Evolutionary conservation across 768 basidiomycete species (phyloP).

Genomic region (Pisolithus marmoratus): DNA sequence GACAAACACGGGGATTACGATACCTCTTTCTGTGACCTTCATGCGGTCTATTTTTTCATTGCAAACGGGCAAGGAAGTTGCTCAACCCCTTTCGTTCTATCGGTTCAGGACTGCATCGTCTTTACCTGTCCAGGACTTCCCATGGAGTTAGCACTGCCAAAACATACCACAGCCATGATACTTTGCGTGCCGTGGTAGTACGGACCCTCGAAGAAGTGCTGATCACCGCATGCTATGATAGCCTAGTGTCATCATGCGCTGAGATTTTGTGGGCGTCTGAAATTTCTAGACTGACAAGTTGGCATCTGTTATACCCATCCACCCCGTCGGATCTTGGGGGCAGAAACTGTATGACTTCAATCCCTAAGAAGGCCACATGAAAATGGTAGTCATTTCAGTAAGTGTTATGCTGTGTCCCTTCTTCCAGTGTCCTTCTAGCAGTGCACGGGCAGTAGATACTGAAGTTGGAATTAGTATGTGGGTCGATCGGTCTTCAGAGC

Average conservation of each 20-base stretch:
- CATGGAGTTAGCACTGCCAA: not conserved
- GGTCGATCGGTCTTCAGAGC: not conserved
- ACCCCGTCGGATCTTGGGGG: not conserved
- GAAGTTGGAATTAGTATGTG: not conserved
- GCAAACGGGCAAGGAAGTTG: too few species aligned
- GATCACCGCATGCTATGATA: not conserved
- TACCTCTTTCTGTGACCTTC: too few species aligned
- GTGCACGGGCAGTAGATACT: constrained; percentile 4
- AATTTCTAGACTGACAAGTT: too few species aligned
- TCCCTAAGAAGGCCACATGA: constrained; percentile 12
- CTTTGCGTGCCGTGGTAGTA: not conserved
- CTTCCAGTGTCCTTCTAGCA: constrained; percentile 14
- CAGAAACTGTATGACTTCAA: constrained; percentile 1
- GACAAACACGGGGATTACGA: too few species aligned
- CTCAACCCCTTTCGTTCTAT: not conserved
- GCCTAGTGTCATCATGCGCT: too few species aligned
- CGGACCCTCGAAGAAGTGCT: not conserved
- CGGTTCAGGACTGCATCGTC: not conserved
- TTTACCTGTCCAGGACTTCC: not conserved
- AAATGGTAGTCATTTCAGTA: constrained; percentile 3
- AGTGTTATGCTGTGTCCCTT: constrained; percentile 3
- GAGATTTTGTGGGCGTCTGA: too few species aligned
- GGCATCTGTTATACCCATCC: too few species aligned
- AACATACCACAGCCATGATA: not conserved
- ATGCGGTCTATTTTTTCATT: too few species aligned